Percentiles rank a stretch among this genome's conserved stretches.
These are phyloP conservation scores for Phialophora tarda DNA, from an alignment of 2,329 filamentous ascomycete genomes.

Conservation along the genomic window DNA sequence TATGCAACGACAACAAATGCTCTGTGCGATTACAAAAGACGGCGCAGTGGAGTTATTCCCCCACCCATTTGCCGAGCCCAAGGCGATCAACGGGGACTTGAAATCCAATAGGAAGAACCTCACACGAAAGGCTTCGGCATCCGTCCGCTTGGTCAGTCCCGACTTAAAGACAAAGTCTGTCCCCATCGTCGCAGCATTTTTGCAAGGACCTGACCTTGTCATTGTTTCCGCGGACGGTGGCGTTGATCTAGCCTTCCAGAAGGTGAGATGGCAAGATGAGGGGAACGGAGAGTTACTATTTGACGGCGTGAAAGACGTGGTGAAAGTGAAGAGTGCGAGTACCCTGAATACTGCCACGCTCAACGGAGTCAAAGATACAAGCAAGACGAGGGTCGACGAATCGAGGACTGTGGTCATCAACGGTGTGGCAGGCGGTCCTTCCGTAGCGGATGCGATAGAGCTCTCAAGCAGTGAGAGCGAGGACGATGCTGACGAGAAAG, in stretches of 20 bases:
- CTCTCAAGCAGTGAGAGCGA: constrained; percentile 56
- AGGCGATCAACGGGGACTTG: constrained; percentile 42
- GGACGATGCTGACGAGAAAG: constrained; percentile 42
- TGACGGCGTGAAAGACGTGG: constrained; percentile 52
- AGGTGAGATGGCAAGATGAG: constrained; percentile 54
- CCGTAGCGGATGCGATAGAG: constrained; percentile 50
- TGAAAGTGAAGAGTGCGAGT: constrained; percentile 51
- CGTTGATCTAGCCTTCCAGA: constrained; percentile 57
- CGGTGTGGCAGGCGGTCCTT: constrained; percentile 46
- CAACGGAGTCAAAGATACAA: constrained; percentile 59
- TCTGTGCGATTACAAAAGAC: constrained; percentile 55
- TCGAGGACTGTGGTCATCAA: constrained; percentile 59
- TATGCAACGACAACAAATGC: constrained; percentile 45
- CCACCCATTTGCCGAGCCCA: constrained; percentile 52
- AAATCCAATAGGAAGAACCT: constrained; percentile 44
- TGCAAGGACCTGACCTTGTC: constrained; percentile 54
- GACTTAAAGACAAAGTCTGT: constrained; percentile 49
- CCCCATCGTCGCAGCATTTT: constrained; percentile 51
- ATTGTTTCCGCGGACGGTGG: constrained; percentile 58
- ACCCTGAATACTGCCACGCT: constrained; percentile 55
- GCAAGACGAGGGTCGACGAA: constrained; percentile 63
- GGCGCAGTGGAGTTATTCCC: constrained; percentile 58
- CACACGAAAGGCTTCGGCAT: constrained; percentile 53
- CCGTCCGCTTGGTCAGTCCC: constrained; percentile 53
- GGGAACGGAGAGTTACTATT: constrained; percentile 52